Evolutionary conservation across 805 yeast species (phyloP).

Genomic region (Hanseniaspora nectarophila): DNA sequence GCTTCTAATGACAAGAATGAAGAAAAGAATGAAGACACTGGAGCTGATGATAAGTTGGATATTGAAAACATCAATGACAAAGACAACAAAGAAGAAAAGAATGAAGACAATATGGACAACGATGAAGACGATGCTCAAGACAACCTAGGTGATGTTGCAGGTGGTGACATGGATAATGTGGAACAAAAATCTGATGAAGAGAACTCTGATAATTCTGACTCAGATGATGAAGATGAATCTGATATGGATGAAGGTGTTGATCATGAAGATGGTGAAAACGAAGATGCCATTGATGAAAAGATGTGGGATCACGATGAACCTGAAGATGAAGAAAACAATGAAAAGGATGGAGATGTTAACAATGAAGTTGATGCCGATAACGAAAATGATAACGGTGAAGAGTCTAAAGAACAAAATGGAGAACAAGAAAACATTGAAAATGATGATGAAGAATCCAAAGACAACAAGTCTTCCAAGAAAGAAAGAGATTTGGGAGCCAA

Average conservation of each 20-base stretch:
- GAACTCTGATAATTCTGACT: conserved; percentile 5
- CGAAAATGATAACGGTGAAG: conserved; percentile 44
- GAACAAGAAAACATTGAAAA: conserved; percentile 32
- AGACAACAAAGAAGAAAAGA: conserved; percentile 43
- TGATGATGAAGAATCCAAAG: conserved; percentile 24
- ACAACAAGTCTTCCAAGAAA: conserved; percentile 23
- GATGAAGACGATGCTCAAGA: conserved; percentile 53
- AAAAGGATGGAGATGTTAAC: conserved; percentile 48
- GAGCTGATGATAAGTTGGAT: conserved; percentile 90
- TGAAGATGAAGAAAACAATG: conserved; percentile 76
- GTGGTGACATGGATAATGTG: conserved; percentile 41
- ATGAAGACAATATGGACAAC: conserved; percentile 39
- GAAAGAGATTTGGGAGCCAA: conserved; percentile 15
- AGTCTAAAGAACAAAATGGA: conserved; percentile 35
- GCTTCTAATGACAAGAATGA: conserved; percentile 60
- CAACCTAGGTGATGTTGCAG: conserved; percentile 74
- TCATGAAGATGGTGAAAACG: conserved; percentile 40
- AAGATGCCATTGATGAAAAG: conserved; percentile 61
- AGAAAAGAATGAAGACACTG: conserved; percentile 51
- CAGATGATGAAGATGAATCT: conserved; percentile 56
- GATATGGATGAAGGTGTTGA: conserved; percentile 68
- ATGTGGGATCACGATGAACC: conserved; percentile 74
- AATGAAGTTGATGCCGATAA: conserved; percentile 76
- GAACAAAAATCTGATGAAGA: conserved; percentile 88
- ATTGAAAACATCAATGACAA: conserved; percentile 67